A percentile compares a stretch with the other conserved stretches of the same genome.
These are phyloP conservation scores for Juncus effusus DNA, from an alignment of 176 grass and related monocot species.

Conservation along the genomic window DNA sequence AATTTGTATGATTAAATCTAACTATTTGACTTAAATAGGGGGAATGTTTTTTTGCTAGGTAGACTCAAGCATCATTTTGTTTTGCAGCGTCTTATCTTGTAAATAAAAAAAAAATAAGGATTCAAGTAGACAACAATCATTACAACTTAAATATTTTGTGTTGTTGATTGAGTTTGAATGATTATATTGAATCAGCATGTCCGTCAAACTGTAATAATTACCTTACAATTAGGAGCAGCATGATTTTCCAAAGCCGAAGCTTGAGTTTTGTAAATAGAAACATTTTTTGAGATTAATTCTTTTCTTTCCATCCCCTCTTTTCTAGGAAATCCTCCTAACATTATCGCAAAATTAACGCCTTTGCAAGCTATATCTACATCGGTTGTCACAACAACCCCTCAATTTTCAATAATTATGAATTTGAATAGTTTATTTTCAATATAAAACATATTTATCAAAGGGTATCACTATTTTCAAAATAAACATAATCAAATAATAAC, in stretches of 20 bases:
- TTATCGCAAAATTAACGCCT: slow-evolving; percentile 52
- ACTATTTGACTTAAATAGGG: neutral
- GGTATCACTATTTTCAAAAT: slow-evolving; percentile 1
- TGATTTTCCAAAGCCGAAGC: slow-evolving; percentile 50
- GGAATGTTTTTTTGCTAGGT: neutral
- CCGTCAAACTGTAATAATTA: neutral
- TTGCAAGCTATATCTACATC: slow-evolving; percentile 50
- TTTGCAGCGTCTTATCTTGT: too few species aligned
- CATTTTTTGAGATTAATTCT: slow-evolving; percentile 61
- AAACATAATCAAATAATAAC: slow-evolving; percentile 25
- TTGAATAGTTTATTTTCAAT: neutral
- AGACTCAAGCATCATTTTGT: too few species aligned
- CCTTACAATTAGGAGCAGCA: slow-evolving; percentile 75
- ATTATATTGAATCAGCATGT: neutral
- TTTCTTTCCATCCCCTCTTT: slow-evolving; percentile 72
- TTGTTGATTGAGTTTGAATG: neutral
- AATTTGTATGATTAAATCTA: neutral
- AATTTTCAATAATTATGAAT: neutral
- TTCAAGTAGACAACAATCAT: too few species aligned
- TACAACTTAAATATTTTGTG: too few species aligned
- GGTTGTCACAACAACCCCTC: slow-evolving; percentile 58
- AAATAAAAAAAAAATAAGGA: too few species aligned
- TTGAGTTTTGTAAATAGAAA: slow-evolving; percentile 59
- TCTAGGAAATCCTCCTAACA: slow-evolving; percentile 57
- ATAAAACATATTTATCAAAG: slow-evolving; percentile 11